phyloP scores from a whole-genome alignment of 768 basidiomycete species.

The Termitomyces sp. region DNA sequence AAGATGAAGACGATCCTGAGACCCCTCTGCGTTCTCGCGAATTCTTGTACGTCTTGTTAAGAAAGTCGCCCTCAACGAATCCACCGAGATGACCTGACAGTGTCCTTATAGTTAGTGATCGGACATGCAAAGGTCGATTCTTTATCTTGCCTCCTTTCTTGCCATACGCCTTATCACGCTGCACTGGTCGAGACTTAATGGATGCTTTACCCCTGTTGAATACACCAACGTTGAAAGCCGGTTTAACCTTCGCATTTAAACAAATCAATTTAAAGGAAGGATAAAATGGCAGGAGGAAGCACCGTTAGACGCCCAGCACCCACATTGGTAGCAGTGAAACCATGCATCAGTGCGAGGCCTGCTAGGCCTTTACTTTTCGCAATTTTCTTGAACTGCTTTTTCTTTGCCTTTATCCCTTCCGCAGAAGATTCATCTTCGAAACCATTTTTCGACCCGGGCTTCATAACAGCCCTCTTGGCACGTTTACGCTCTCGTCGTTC shows the following conservation, averaged over 20 bases:
- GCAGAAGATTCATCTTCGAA: slow-evolving; percentile 9
- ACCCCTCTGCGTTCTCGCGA: neutral
- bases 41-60: slow-evolving; percentile 1
- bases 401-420: slow-evolving; percentile 14
- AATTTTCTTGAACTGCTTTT: slow-evolving; percentile 21
- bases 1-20: neutral
- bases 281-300: slow-evolving; percentile 10
- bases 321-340: slow-evolving; percentile 60
- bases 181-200: slow-evolving; percentile 24
- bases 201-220: slow-evolving; percentile 69
- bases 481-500: slow-evolving; percentile 66
- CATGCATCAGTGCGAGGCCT: slow-evolving; percentile 65
- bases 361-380: slow-evolving; percentile 36
- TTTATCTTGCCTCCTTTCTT: slow-evolving; percentile 23
- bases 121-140: neutral
- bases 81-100: neutral
- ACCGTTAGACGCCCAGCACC: slow-evolving; percentile 64
- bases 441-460: slow-evolving; percentile 22
- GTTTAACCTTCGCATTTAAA: slow-evolving; percentile 36
- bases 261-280: neutral
- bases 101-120: neutral
- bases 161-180: slow-evolving; percentile 12
- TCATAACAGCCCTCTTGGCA: slow-evolving; percentile 51
- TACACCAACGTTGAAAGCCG: slow-evolving; percentile 45
- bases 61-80: slow-evolving; percentile 10